Percentiles rank a stretch among this genome's conserved stretches.
Conservation (phyloP, 129 eudicot genomes). For the Pulicaria dysenterica region DNA sequence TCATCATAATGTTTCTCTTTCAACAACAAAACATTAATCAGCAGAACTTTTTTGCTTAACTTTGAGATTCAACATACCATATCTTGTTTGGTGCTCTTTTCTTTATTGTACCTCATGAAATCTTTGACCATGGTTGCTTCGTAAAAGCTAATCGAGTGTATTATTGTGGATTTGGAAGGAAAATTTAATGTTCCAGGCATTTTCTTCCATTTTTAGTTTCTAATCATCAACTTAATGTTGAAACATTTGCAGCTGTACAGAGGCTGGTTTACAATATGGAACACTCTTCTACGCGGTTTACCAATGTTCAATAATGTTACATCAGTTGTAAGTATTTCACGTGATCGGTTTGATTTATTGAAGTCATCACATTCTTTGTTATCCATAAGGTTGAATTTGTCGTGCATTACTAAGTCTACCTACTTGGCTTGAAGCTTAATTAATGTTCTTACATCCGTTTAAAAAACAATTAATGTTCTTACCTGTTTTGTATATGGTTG, state of each 20-base stretch:
- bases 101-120: conserved; percentile 9
- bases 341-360: conserved; percentile 21
- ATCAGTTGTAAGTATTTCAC: conserved; percentile 62
- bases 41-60: neutral
- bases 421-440: too few species aligned
- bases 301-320: conserved; percentile 68
- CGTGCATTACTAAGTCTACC: too few species aligned
- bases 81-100: conserved; percentile 6
- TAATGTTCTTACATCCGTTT: too few species aligned
- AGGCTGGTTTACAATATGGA: conserved; percentile 84
- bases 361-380: conserved; percentile 17
- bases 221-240: conserved; percentile 23
- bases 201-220: conserved; percentile 9
- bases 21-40: neutral
- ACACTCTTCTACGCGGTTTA: conserved; percentile 68
- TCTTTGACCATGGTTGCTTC: neutral
- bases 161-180: conserved; percentile 1
- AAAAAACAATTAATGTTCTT: neutral
- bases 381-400: neutral
- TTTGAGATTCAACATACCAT: conserved; percentile 8
- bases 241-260: conserved; percentile 51
- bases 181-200: neutral
- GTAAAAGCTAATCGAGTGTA: conserved; percentile 15
- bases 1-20: neutral
- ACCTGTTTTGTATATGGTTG: neutral